These are phyloP conservation scores for Euphrasia confusa DNA, from an alignment of 257 asterid genomes.

Conservation along the genomic window DNA sequence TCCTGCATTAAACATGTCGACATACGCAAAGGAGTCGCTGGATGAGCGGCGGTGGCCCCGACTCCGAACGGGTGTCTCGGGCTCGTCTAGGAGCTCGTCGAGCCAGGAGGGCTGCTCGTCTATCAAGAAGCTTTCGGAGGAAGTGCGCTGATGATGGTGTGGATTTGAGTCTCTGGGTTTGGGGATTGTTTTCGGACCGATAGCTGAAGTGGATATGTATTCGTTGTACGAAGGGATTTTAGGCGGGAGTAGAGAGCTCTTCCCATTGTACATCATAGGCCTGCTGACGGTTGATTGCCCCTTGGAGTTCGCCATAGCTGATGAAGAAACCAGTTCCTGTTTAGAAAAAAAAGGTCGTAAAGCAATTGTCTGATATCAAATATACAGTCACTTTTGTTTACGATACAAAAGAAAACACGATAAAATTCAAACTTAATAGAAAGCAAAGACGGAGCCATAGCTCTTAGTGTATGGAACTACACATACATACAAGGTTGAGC, in stretches of 20 bases:
- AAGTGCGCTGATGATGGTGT: slow-evolving; percentile 73
- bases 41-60: slow-evolving; percentile 94
- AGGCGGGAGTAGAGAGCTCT: slow-evolving; percentile 78
- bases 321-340: slow-evolving; percentile 39
- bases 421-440: not conserved
- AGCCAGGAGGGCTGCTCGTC: slow-evolving; percentile 96
- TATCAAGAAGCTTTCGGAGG: slow-evolving; percentile 69
- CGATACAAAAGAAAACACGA: not conserved
- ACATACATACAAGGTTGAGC: not conserved
- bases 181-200: slow-evolving; percentile 45
- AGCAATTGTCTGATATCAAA: not conserved
- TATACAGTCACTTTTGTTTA: not conserved
- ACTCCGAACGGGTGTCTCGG: slow-evolving; percentile 81
- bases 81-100: slow-evolving; percentile 85
- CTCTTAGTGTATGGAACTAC: not conserved
- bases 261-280: slow-evolving; percentile 62
- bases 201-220: slow-evolving; percentile 49
- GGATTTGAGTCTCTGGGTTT: slow-evolving; percentile 54
- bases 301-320: slow-evolving; percentile 69
- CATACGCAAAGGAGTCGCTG: slow-evolving; percentile 82
- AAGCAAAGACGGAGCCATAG: not conserved
- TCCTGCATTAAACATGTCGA: slow-evolving; percentile 40
- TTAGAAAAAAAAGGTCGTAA: not conserved
- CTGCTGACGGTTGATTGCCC: slow-evolving; percentile 65
- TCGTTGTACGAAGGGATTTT: slow-evolving; percentile 70